Evolutionary conservation across 139 green algal genomes (phyloP), one percentile per base, ranked within the genome.

Genomic region (Coelastrella sp.): DNA sequence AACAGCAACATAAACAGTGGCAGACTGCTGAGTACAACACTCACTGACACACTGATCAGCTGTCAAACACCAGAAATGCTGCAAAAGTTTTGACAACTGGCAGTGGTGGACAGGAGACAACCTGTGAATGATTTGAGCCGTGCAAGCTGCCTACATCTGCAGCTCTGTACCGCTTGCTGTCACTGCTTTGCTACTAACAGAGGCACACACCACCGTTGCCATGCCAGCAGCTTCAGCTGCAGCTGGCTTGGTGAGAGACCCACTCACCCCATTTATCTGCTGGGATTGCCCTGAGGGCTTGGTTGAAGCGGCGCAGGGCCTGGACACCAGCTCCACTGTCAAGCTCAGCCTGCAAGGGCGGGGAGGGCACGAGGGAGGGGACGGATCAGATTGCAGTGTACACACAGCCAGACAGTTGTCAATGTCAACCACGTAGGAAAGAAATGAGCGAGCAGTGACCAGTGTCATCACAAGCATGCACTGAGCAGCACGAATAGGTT

Each of bases 221-320:
- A 3, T 49, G 35, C 35, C 35, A 49, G 35, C n/a, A n/a, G n/a
- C n/a, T n/a, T 49, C 1, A 49, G 10, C 22, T 74, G 20, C 19
- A 73, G 80, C 58, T 66, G 12, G 35, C 35, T 49, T 20, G 75
- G 22, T 20, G 8, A 24, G 60, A 11, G 70, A n/a, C 6, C 14
- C 12, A 24, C 93, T 78, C 84, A 96, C 95, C 94, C 96, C 96
- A 99, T 68, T 87, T 91, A 27, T 95, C 91, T 1, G 92, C 93
- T 5, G 95, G 87, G 65, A 99, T 82, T n/a, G 49, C 88, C 6
- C 90, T 80, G 56, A 99, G 93, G 60, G 89, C 87, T 66, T 94
- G 92, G 90, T 97, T 98, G 94, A 99, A 99, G 82, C 96, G 93
- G 61, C 94, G 93, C 61, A 99, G 94, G 0, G 96, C 95, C 20